Conservation (phyloP, 2,329 filamentous ascomycete species). For the Pseudogymnoascus sp. region DNA sequence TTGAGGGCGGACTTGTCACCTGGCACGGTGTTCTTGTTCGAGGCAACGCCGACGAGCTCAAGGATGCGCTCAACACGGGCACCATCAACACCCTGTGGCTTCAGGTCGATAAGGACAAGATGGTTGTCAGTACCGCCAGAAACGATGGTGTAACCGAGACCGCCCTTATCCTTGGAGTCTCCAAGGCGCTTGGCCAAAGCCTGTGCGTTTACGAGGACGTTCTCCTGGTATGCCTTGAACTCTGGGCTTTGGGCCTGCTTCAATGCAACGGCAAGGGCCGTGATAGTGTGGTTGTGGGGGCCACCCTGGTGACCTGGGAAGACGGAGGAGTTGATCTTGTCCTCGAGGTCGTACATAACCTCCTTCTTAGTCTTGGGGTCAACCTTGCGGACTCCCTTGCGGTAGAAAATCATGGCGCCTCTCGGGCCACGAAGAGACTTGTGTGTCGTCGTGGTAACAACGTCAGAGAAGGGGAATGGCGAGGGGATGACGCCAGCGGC, state of each 20-base stretch:
- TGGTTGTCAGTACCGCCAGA: conserved; percentile 96
- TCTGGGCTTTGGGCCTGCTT: conserved; percentile 87
- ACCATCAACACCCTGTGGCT: conserved; percentile 81
- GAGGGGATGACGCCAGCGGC: conserved; percentile 86
- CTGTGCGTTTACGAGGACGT: conserved; percentile 86
- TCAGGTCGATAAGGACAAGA: conserved; percentile 86
- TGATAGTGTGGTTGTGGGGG: conserved; percentile 98
- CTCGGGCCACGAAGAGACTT: conserved; percentile 93
- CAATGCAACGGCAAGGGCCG: conserved; percentile 85
- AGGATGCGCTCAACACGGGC: conserved; percentile 84
- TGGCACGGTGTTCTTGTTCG: conserved; percentile 98
- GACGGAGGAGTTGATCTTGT: conserved; percentile 89
- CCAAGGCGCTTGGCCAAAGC: conserved; percentile 67
- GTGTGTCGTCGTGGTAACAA: conserved; percentile 97
- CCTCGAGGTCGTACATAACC: conserved; percentile 82
- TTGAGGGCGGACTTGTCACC: conserved; percentile 91
- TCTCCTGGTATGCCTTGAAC: conserved; percentile 87
- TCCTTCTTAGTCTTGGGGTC: conserved; percentile 70
- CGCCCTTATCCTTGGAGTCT: conserved; percentile 64
- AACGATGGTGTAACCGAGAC: conserved; percentile 81
- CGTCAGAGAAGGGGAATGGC: conserved; percentile 83
- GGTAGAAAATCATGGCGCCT: conserved; percentile 97
- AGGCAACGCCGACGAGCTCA: conserved; percentile 90
- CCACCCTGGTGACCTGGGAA: conserved; percentile 98
- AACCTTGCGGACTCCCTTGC: conserved; percentile 78